Conservation (phyloP, 768 basidiomycete genomes). For the Candolleomyces eurysporus region DNA sequence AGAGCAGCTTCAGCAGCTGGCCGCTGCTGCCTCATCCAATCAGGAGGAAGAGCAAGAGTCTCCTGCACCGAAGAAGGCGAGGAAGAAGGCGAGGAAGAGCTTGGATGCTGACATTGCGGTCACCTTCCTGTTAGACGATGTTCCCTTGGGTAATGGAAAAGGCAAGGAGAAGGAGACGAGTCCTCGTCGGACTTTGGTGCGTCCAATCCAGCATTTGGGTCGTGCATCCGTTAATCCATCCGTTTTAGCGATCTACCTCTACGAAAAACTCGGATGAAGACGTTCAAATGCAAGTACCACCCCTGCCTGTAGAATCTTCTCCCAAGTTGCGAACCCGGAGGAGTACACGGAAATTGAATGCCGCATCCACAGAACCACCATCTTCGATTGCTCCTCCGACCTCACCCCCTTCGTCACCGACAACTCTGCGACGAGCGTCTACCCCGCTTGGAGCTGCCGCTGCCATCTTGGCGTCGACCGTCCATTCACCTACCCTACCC, state of each 20-base stretch:
- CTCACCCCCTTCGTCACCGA: not conserved
- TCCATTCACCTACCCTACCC: not conserved
- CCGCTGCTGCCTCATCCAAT: not conserved
- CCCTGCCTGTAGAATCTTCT: not conserved
- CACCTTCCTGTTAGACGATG: not conserved
- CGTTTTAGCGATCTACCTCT: not conserved
- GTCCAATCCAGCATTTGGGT: not conserved
- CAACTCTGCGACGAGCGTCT: not conserved
- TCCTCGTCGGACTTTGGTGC: not conserved
- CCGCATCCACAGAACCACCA: no score
- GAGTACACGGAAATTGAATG: not conserved
- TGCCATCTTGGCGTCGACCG: not conserved
- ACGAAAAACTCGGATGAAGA: not conserved
- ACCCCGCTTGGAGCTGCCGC: not conserved
- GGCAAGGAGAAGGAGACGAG: not conserved
- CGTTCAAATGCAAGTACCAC: not conserved
- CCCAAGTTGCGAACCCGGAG: not conserved
- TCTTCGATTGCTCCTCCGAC: not conserved
- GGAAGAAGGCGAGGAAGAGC: conserved; percentile 2
- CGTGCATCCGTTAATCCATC: not conserved
- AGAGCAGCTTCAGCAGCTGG: not conserved
- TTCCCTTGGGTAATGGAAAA: not conserved
- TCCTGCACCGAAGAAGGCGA: not conserved
- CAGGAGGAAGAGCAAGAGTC: not conserved
- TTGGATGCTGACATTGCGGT: not conserved